Evolutionary conservation across 2,329 filamentous ascomycete genomes (phyloP), one percentile per base, ranked within the genome.

Genomic region (Achaetomium macrosporum): DNA sequence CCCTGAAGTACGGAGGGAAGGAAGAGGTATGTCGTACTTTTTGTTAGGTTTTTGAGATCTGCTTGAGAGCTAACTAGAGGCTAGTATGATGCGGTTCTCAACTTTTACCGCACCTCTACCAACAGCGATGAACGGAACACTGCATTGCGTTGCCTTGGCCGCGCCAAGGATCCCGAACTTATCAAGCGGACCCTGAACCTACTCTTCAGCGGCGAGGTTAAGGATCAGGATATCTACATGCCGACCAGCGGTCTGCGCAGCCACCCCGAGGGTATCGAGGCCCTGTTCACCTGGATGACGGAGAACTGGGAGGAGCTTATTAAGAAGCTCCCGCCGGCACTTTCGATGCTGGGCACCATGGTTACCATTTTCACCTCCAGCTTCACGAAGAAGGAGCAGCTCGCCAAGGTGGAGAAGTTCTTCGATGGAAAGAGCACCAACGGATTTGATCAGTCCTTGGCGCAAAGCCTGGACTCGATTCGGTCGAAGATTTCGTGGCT

Each of bases 201-300:
- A 58, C 78, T 90, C 31, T 78, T 91, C 53, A 83, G 83, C 67
- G 82, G 85, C 57, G 86, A 95, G 61, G 87, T 96, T 71, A 95
- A 95, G 76, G 90, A 88, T 59, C 92, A 96, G 70, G 92, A 97
- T 69, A 84, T 96, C 59, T 96, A 96, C 73, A 83, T 96, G 67
- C 91, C 92, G 1, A 81, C 93, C 37, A 81, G 83, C 33, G 88
- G 88, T 8, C 79, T 97, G 29, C 83, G 91, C 54, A 81, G 81
- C 49, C 89, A 95, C 66, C 74, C 83, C 8, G 82, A 84, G 41
- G 92, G 92, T 61, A 87, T 95, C 51, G 76, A 87, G 53, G 87
- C 87, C 8, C 78, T 96, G 53, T 96, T 87, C 79, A 71, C 69
- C 16, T 97, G 89, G 88, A 77, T 95, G 75, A 87, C 84, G 66